Percentiles rank a stretch among this genome's conserved stretches.
Evolutionary conservation across 805 yeast species (phyloP).

Genomic region (Saturnispora quitensis): DNA sequence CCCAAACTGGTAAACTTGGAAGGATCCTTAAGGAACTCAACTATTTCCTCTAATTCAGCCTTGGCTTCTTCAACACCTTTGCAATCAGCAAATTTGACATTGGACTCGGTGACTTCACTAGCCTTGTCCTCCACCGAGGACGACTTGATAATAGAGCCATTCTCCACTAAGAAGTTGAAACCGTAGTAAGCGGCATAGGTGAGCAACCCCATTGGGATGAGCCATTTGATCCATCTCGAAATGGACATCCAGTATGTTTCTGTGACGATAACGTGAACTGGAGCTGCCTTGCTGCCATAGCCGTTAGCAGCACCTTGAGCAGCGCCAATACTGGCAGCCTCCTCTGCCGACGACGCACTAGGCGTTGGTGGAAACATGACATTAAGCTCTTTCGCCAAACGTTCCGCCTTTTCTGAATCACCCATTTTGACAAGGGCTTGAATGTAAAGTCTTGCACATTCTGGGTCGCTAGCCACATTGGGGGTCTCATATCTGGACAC

Average conservation of each 20-base stretch:
- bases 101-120: slow-evolving; percentile 75
- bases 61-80: slow-evolving; percentile 98
- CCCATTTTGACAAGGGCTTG: slow-evolving; percentile 78
- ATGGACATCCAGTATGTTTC: slow-evolving; percentile 73
- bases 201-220: slow-evolving; percentile 69
- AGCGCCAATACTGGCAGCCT: slow-evolving; percentile 1
- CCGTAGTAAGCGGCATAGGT: slow-evolving; percentile 77
- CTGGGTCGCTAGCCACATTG: slow-evolving; percentile 78
- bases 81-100: slow-evolving; percentile 85
- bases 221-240: slow-evolving; percentile 84
- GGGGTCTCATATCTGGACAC: slow-evolving; percentile 91
- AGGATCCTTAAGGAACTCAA: slow-evolving; percentile 95
- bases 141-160: slow-evolving; percentile 70
- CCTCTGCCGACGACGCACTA: slow-evolving; percentile 6
- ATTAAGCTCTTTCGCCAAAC: slow-evolving; percentile 41
- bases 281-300: slow-evolving; percentile 64
- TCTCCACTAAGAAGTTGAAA: slow-evolving; percentile 71
- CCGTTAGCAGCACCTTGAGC: slow-evolving; percentile 10
- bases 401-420: slow-evolving; percentile 67
- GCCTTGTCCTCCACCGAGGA: slow-evolving; percentile 67
- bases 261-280: slow-evolving; percentile 87
- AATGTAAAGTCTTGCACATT: slow-evolving; percentile 68
- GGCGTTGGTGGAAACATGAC: slow-evolving; percentile 10
- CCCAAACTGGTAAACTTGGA: slow-evolving; percentile 93
- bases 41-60: slow-evolving; percentile 93